Evolutionary conservation across 176 grass and related monocot genomes (phyloP).

Genomic region (Zizania latifolia): DNA sequence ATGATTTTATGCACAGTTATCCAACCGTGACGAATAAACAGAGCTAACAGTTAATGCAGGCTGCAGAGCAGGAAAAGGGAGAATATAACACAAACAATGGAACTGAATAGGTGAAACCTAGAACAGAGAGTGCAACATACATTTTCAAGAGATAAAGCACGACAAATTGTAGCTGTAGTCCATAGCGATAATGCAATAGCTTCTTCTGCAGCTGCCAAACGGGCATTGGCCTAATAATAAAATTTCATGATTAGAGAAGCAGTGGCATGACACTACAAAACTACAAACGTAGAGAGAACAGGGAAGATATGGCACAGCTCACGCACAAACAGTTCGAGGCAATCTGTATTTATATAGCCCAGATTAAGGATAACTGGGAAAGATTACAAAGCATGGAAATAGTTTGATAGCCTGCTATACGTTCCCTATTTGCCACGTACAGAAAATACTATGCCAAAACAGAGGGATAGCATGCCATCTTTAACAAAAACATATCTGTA

Average conservation of each 20-base stretch:
- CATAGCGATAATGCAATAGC: constrained; percentile 81
- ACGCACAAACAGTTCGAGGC: too few species aligned
- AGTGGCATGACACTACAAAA: background rate
- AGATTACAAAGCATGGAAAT: too few species aligned
- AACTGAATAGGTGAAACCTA: background rate
- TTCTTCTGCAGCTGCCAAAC: constrained; percentile 83
- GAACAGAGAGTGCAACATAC: constrained; percentile 38
- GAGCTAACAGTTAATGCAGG: background rate
- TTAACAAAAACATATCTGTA: constrained; percentile 1
- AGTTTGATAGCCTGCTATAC: too few species aligned
- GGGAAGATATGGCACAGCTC: too few species aligned
- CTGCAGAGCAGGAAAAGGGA: background rate
- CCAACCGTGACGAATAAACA: constrained; percentile 21
- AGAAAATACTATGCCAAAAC: too few species aligned
- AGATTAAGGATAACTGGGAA: too few species aligned
- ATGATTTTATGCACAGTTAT: constrained; percentile 18
- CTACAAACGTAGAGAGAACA: too few species aligned
- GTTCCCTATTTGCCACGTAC: too few species aligned
- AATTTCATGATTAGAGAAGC: constrained; percentile 33
- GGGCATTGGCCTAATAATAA: constrained; percentile 53
- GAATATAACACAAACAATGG: background rate
- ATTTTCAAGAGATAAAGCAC: constrained; percentile 84
- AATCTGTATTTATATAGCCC: too few species aligned
- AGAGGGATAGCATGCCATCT: too few species aligned
- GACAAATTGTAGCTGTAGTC: constrained; percentile 80